Evolutionary conservation across 495 filamentous ascomycete genomes (phyloP).

Genomic region (Beverwykella pulmonaria): DNA sequence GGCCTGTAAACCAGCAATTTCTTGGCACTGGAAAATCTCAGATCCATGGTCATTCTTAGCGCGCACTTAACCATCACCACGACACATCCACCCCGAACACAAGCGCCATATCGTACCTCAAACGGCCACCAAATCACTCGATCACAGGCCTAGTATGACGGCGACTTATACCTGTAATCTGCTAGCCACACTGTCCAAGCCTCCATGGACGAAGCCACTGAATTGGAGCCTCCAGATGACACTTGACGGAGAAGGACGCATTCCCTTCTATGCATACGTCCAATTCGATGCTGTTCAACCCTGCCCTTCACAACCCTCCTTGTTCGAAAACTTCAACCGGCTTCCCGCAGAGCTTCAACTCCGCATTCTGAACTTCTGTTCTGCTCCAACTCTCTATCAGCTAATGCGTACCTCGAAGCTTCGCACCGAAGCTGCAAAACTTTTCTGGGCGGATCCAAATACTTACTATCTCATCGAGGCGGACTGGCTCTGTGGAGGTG

Average conservation of each 20-base stretch:
- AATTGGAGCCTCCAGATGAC: slow-evolving; percentile 15
- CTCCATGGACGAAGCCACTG: slow-evolving; percentile 13
- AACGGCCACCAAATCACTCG: neutral
- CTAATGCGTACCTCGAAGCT: slow-evolving; percentile 4
- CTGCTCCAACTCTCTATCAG: slow-evolving; percentile 15
- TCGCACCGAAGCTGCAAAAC: slow-evolving; percentile 11
- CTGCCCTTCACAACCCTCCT: neutral
- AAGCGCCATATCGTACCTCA: neutral
- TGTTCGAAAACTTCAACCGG: neutral
- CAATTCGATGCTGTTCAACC: neutral
- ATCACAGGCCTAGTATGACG: neutral
- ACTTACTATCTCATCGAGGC: slow-evolving; percentile 10
- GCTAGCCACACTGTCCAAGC: slow-evolving; percentile 4
- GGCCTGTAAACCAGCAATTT: too few species aligned
- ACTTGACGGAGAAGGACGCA: neutral
- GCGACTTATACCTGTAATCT: slow-evolving; percentile 4
- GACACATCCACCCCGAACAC: neutral
- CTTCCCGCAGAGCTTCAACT: slow-evolving; percentile 19
- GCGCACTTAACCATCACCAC: neutral
- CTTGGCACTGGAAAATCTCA: too few species aligned
- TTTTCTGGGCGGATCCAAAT: slow-evolving; percentile 12
- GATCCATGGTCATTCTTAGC: neutral
- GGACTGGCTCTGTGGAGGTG: slow-evolving; percentile 6
- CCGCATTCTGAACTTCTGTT: slow-evolving; percentile 7
- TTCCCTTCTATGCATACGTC: slow-evolving; percentile 12